Conservation (phyloP, 371 early-diverging fungal genomes). For the Mucor indicus region DNA sequence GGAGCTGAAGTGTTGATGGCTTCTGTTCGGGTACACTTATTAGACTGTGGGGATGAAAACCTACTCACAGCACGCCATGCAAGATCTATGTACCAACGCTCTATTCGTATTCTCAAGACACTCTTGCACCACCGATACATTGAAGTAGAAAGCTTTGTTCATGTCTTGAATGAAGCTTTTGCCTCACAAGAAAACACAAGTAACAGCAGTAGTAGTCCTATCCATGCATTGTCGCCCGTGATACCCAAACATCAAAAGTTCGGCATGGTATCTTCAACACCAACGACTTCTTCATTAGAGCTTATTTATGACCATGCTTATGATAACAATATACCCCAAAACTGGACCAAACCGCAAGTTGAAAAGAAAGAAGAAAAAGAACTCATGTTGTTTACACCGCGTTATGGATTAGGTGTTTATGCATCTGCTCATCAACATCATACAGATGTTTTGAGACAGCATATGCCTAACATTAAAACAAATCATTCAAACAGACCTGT, state of each 20-base stretch:
- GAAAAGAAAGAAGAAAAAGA: neutral
- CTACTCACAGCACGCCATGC: slow-evolving; percentile 24
- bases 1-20: slow-evolving; percentile 13
- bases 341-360: neutral
- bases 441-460: slow-evolving; percentile 44
- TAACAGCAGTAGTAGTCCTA: slow-evolving; percentile 9
- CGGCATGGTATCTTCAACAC: neutral
- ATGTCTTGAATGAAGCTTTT: slow-evolving; percentile 13
- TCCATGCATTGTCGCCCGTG: slow-evolving; percentile 14
- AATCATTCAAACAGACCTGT: slow-evolving; percentile 17
- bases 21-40: slow-evolving; percentile 14
- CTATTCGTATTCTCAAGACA: slow-evolving; percentile 15
- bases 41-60: slow-evolving; percentile 17
- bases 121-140: slow-evolving; percentile 16
- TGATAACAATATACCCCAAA: no score
- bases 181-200: slow-evolving; percentile 4
- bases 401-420: slow-evolving; percentile 41
- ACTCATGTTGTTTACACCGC: neutral
- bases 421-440: slow-evolving; percentile 53
- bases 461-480: slow-evolving; percentile 22
- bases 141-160: slow-evolving; percentile 15
- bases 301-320: no score
- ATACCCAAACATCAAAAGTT: slow-evolving; percentile 6
- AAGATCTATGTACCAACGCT: slow-evolving; percentile 37
- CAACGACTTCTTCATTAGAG: neutral